Evolutionary conservation across 192 early-diverging fungal genomes (phyloP).

Genomic region (Bifiguratus adelaidae): DNA sequence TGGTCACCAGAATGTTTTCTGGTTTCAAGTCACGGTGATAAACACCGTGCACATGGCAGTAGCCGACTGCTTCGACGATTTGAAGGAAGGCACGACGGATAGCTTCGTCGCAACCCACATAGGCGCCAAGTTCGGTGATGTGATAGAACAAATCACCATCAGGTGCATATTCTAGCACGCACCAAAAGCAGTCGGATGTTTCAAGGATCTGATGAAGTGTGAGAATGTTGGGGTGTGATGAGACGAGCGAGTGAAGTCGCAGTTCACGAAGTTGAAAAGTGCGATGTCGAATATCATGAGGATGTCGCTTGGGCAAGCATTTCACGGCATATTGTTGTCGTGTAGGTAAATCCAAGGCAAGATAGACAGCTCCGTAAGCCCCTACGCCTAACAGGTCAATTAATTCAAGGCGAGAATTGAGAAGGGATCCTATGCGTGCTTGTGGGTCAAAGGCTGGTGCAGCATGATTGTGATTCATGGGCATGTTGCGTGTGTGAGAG

Average conservation of each 20-base stretch:
- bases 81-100: slow-evolving; percentile 75
- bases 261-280: slow-evolving; percentile 56
- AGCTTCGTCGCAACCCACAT: slow-evolving; percentile 59
- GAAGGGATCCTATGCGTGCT: slow-evolving; percentile 9
- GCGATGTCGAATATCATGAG: slow-evolving; percentile 39
- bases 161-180: slow-evolving; percentile 65
- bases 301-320: slow-evolving; percentile 54
- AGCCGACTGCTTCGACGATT: slow-evolving; percentile 73
- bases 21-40: slow-evolving; percentile 92
- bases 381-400: slow-evolving; percentile 54
- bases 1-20: slow-evolving; percentile 56
- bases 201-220: slow-evolving; percentile 57
- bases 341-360: slow-evolving; percentile 45
- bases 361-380: slow-evolving; percentile 68
- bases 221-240: slow-evolving; percentile 56
- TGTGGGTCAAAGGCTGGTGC: slow-evolving; percentile 10
- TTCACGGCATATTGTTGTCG: slow-evolving; percentile 57
- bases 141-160: slow-evolving; percentile 96
- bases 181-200: slow-evolving; percentile 49
- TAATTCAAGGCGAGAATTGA: slow-evolving; percentile 26
- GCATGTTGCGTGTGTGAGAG: too few relatives aligned
- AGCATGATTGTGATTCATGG: too few relatives aligned
- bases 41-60: slow-evolving; percentile 59
- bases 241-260: slow-evolving; percentile 47
- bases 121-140: slow-evolving; percentile 77